A percentile compares a stretch with the other conserved stretches of the same genome.
These are phyloP conservation scores for Plasmodium cynomolgi DNA, from an alignment of 169 alveolate species.

Conservation along the genomic window DNA sequence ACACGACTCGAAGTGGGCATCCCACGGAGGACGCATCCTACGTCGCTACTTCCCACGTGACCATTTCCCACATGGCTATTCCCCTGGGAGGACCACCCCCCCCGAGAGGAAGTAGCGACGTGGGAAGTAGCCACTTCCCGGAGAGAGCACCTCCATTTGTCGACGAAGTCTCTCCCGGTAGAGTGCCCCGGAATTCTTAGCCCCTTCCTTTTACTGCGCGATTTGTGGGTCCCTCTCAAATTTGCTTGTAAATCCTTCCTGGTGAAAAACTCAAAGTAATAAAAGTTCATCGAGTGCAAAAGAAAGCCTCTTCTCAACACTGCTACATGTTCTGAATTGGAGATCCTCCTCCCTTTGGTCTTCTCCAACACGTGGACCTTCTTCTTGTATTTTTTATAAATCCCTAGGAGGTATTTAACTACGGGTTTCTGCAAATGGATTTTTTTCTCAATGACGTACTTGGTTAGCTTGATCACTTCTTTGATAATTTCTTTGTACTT, in stretches of 20 bases:
- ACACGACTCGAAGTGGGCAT: too few relatives aligned
- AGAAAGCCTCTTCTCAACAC: slow-evolving; percentile 43
- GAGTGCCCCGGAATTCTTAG: slow-evolving; percentile 24
- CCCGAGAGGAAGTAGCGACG: neutral
- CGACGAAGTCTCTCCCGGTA: neutral
- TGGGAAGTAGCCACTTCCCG: neutral
- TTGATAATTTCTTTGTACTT: slow-evolving; percentile 39
- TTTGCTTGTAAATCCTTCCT: neutral
- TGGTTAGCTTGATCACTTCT: slow-evolving; percentile 44
- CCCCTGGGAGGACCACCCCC: neutral
- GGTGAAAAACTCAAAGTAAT: slow-evolving; percentile 36
- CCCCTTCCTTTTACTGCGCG: neutral
- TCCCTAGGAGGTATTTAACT: slow-evolving; percentile 20
- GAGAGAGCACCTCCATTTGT: neutral
- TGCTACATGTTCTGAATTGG: neutral
- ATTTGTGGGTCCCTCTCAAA: neutral
- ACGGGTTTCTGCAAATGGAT: slow-evolving; percentile 2
- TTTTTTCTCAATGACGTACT: slow-evolving; percentile 22
- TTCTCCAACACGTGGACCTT: neutral
- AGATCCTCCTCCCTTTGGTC: neutral
- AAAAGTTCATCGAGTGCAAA: slow-evolving; percentile 34
- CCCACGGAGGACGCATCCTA: neutral
- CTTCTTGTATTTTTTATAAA: slow-evolving; percentile 36
- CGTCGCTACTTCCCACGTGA: too few relatives aligned
- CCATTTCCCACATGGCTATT: neutral